Conservation (phyloP, 1,284 basidiomycete species). For the Pseudozyma sp. region DNA sequence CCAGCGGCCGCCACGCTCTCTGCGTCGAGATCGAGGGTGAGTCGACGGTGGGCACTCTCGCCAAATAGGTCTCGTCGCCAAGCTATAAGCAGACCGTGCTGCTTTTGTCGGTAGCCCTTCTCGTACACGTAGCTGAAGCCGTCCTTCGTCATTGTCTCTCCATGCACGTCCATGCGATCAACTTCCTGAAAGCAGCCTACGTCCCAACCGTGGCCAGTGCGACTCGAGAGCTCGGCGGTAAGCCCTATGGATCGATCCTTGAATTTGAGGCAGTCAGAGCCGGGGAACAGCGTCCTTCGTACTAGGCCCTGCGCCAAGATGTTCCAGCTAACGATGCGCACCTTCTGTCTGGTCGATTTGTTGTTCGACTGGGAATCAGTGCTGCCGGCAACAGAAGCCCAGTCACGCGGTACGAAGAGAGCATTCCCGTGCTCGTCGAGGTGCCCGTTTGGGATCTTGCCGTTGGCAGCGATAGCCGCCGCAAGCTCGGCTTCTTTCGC, state of each 20-base stretch:
- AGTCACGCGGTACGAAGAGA: conserved; percentile 48
- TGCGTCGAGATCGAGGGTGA: conserved; percentile 54
- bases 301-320: conserved; percentile 70
- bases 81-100: conserved; percentile 64
- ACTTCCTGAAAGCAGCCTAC: conserved; percentile 70
- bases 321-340: conserved; percentile 60
- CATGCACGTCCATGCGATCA: conserved; percentile 67
- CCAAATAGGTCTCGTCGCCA: conserved; percentile 53
- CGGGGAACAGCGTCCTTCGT: conserved; percentile 69
- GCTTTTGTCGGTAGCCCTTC: conserved; percentile 65
- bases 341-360: conserved; percentile 7
- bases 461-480: conserved; percentile 41
- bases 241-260: conserved; percentile 62
- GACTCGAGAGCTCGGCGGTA: conserved; percentile 40
- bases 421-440: conserved; percentile 37
- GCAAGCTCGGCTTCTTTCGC: conserved; percentile 46
- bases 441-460: conserved; percentile 45
- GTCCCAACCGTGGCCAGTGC: conserved; percentile 66
- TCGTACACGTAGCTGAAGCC: conserved; percentile 62
- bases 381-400: conserved; percentile 19
- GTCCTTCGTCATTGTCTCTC: conserved; percentile 38
- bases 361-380: background rate
- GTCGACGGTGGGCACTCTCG: conserved; percentile 12
- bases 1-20: conserved; percentile 29
- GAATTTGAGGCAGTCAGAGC: conserved; percentile 70